A percentile compares a stretch with the other conserved stretches of the same genome.
Conservation (phyloP, 192 early-diverging fungal genomes). For the Pilobolus umbonatus region DNA sequence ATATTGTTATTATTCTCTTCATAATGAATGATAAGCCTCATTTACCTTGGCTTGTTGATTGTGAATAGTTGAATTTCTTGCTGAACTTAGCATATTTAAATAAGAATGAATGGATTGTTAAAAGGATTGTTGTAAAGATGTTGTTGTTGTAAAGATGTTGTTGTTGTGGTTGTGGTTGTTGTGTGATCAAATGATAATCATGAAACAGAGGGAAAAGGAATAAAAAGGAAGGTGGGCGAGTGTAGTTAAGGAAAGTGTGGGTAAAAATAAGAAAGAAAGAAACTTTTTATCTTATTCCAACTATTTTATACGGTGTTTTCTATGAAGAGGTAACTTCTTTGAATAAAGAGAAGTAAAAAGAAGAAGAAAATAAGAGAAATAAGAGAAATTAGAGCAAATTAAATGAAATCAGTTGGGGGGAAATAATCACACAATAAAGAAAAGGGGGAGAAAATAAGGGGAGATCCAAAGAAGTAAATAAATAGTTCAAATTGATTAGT, state of each 20-base stretch:
- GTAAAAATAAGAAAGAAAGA: neutral
- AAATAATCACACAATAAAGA: no score
- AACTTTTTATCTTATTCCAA: no score
- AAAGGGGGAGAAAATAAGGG: no score
- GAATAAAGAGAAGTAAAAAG: no score
- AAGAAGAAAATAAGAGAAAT: no score
- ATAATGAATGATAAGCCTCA: neutral
- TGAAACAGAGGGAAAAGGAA: conserved; percentile 8
- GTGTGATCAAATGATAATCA: neutral
- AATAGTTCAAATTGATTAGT: no score
- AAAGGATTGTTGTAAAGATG: conserved; percentile 4
- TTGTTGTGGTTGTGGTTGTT: neutral
- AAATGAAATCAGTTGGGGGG: no score
- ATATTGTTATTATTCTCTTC: conserved; percentile 3
- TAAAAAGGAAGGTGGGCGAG: conserved; percentile 7
- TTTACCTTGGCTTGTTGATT: conserved; percentile 46
- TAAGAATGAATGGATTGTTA: conserved; percentile 1
- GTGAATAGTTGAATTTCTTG: conserved; percentile 22
- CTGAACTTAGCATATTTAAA: conserved; percentile 16
- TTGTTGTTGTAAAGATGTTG: no score
- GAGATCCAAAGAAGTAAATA: no score
- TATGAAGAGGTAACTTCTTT: no score
- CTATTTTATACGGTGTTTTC: no score
- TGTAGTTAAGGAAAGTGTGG: neutral
- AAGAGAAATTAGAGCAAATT: no score